Percentiles rank a stretch among this genome's conserved stretches.
phyloP scores from a whole-genome alignment of 176 grass and related monocot species.

The Ensete glaucum region DNA sequence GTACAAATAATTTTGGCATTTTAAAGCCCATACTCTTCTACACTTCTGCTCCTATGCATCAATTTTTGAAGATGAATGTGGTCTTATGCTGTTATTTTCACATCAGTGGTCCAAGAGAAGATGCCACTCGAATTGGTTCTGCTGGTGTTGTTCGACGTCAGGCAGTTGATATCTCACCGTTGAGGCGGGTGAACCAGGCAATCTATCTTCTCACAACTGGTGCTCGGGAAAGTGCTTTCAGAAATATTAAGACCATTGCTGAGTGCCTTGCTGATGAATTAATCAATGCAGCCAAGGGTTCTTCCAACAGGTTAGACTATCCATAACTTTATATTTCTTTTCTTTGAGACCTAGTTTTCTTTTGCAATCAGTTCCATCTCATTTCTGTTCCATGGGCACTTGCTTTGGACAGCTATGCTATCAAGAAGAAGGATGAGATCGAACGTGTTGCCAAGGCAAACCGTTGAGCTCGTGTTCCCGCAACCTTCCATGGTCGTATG shows the following conservation, averaged over 20 bases:
- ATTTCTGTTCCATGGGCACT: too few relatives aligned
- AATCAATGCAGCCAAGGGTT: slow-evolving; percentile 14
- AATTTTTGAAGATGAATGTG: neutral
- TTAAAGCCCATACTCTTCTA: too few relatives aligned
- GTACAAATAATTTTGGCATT: too few relatives aligned
- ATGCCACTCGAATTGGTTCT: slow-evolving; percentile 6
- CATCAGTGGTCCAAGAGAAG: slow-evolving; percentile 2
- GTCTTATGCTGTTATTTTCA: neutral
- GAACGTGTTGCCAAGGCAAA: too few relatives aligned
- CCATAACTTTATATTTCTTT: neutral
- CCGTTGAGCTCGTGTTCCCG: too few relatives aligned
- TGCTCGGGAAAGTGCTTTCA: slow-evolving; percentile 8
- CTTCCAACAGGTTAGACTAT: neutral
- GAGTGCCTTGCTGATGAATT: slow-evolving; percentile 14
- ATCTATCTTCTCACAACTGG: slow-evolving; percentile 7
- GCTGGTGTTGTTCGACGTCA: slow-evolving; percentile 7
- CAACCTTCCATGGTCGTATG: too few relatives aligned
- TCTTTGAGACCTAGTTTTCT: too few relatives aligned
- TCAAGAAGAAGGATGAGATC: too few relatives aligned
- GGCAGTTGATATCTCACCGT: slow-evolving; percentile 7
- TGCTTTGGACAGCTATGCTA: too few relatives aligned
- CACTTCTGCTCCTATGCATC: too few relatives aligned
- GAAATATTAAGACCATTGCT: slow-evolving; percentile 10
- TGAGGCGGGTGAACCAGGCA: slow-evolving; percentile 8
- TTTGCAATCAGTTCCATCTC: too few relatives aligned